Conservation (phyloP, 2,329 filamentous ascomycete species). For the Nemania sp. region DNA sequence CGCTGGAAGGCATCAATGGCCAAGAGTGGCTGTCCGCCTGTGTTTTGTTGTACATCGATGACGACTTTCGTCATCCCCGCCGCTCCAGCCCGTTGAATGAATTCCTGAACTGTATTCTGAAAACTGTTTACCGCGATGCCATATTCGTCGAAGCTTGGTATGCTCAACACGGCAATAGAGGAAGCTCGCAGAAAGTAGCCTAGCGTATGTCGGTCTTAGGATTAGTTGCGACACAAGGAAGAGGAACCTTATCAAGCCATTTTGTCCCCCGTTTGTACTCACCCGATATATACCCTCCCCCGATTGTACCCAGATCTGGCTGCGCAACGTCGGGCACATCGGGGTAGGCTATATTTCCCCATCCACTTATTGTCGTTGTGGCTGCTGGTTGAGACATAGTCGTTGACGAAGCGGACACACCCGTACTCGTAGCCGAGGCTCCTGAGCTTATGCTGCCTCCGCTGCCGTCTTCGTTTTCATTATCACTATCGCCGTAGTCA, state of each 20-base stretch:
- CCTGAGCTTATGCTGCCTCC: not conserved
- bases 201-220: slow-evolving; percentile 4
- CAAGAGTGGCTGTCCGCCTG: slow-evolving; percentile 37
- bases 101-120: slow-evolving; percentile 48
- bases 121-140: slow-evolving; percentile 48
- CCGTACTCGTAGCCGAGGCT: not conserved
- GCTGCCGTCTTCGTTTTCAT: slow-evolving; percentile 3
- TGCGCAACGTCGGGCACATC: slow-evolving; percentile 33
- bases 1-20: slow-evolving; percentile 42
- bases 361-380: not conserved
- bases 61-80: slow-evolving; percentile 37
- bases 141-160: slow-evolving; percentile 53
- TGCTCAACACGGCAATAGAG: slow-evolving; percentile 54
- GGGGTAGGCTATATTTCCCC: slow-evolving; percentile 19
- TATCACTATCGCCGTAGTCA: not conserved
- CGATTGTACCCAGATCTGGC: slow-evolving; percentile 18
- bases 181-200: slow-evolving; percentile 43
- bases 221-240: not conserved
- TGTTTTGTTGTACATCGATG: slow-evolving; percentile 44
- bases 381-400: not conserved
- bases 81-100: slow-evolving; percentile 33
- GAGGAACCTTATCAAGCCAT: not conserved
- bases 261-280: not conserved
- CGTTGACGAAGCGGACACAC: not conserved
- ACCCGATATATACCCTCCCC: not conserved